These are phyloP conservation scores for Rhynchosporium secalis DNA, from an alignment of 2,329 filamentous ascomycete genomes.

Conservation along the genomic window DNA sequence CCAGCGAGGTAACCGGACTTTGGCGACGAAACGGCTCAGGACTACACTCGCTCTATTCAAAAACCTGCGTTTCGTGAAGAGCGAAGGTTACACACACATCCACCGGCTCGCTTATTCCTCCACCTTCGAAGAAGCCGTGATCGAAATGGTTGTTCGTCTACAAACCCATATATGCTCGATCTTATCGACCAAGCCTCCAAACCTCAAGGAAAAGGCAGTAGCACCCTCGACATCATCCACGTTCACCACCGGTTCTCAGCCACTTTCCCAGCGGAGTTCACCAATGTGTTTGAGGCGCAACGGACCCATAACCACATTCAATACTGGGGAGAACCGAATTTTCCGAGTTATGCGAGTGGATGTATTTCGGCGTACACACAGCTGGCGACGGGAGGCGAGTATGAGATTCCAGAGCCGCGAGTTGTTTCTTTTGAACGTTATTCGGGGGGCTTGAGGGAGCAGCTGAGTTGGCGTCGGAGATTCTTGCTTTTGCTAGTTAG, in stretches of 20 bases:
- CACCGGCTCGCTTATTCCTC: neutral
- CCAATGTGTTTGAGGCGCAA: neutral
- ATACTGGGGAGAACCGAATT: neutral
- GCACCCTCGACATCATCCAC: neutral
- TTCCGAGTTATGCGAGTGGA: neutral
- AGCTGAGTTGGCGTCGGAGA: neutral
- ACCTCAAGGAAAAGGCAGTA: neutral
- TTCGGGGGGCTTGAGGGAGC: neutral
- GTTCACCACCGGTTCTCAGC: neutral
- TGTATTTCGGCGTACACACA: neutral
- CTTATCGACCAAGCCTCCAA: neutral
- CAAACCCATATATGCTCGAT: neutral
- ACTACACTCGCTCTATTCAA: neutral
- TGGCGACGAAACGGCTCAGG: conserved; percentile 5
- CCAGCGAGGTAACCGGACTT: neutral
- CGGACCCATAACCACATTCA: conserved; percentile 7
- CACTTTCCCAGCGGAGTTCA: neutral
- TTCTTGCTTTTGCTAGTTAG: neutral
- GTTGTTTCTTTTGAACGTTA: neutral
- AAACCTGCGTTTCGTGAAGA: neutral
- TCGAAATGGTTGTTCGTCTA: conserved; percentile 1
- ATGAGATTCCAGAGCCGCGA: neutral
- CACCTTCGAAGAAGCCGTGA: neutral
- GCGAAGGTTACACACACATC: neutral
- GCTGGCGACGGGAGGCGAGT: neutral